Base-by-base conservation (phyloP, 1,139 yeast genomes). In the Wickerhamiella infanticola region DNA sequence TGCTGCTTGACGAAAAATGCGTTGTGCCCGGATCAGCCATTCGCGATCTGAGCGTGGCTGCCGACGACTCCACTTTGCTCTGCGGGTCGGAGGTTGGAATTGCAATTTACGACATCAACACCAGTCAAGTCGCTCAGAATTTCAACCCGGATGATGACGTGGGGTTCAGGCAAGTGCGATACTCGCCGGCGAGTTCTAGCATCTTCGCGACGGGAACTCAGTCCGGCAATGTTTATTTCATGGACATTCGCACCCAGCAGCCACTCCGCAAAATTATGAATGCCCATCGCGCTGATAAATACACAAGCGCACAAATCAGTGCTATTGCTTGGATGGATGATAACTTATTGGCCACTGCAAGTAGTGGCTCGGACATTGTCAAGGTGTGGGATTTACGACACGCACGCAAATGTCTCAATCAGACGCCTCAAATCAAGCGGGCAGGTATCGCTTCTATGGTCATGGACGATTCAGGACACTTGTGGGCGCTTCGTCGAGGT, bases 341-440 rank as follows among this genome's bases (percentile, higher is more conserved):
- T 6, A 24, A 44, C 7, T 24, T 42, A 8, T 42, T 54, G 6
- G 56, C 55, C 8, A 44, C 55, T 11, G 58, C 49, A 4, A 41
- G 53, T 3, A 53, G 53, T 18, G 48, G 46, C 18, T 51, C 51
- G 24, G 45, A 50, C 18, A 37, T 45, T n/a, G 42, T 55, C 6
- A 56, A 56, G 45, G 47, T 56, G 35, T 57, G 60, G 60, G 60
- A 57, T 40, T 35, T 54, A 33, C 49, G 60, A 6, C 42, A 41
- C n/a, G 39, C 42, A 4, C 35, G 29, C 8, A n/a, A 11, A 3
- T 13, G 37, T 13, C 42, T 47, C 31, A 35, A 31, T 37, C 33
- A 8, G 29, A 24, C 35, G 42, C 27, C 35, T 23, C 40, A 8
- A n/a, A 13, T 26, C 35, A 6, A 24, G 23, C 3, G 36, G 13